These are phyloP conservation scores for Entomortierella parvispora DNA, from an alignment of 192 early-diverging fungal species.

Conservation along the genomic window DNA sequence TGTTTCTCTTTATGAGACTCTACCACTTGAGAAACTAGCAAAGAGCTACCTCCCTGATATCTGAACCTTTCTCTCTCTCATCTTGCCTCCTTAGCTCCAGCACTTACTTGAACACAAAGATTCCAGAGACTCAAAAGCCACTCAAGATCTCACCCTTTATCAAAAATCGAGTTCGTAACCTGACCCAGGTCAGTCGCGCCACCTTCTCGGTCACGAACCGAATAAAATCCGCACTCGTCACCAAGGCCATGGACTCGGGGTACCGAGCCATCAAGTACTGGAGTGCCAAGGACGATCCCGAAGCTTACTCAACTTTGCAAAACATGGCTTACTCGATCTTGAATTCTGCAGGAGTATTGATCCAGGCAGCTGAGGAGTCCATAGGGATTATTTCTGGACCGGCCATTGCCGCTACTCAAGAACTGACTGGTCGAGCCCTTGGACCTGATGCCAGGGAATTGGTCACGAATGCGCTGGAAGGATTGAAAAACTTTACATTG, in stretches of 20 bases:
- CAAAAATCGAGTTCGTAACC: slow-evolving; percentile 42
- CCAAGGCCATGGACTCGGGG: slow-evolving; percentile 17
- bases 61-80: not conserved
- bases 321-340: slow-evolving; percentile 44
- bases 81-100: slow-evolving; percentile 11
- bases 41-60: not conserved
- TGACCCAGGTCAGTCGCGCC: slow-evolving; percentile 19
- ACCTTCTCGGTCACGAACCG: slow-evolving; percentile 29
- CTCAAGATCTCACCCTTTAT: slow-evolving; percentile 45
- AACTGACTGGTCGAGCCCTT: slow-evolving; percentile 29
- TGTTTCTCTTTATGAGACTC: not conserved
- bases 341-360: slow-evolving; percentile 43
- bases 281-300: slow-evolving; percentile 38
- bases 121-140: slow-evolving; percentile 40
- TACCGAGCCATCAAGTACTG: slow-evolving; percentile 37
- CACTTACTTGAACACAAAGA: slow-evolving; percentile 34
- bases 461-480: slow-evolving; percentile 39
- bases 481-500: slow-evolving; percentile 34
- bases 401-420: slow-evolving; percentile 40
- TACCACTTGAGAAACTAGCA: too few species aligned
- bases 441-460: slow-evolving; percentile 43
- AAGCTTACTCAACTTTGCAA: slow-evolving; percentile 43
- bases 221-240: slow-evolving; percentile 24
- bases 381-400: slow-evolving; percentile 33
- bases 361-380: slow-evolving; percentile 44